Evolutionary conservation across 257 asterid genomes (phyloP).

Genomic region (Verbascum thapsus): DNA sequence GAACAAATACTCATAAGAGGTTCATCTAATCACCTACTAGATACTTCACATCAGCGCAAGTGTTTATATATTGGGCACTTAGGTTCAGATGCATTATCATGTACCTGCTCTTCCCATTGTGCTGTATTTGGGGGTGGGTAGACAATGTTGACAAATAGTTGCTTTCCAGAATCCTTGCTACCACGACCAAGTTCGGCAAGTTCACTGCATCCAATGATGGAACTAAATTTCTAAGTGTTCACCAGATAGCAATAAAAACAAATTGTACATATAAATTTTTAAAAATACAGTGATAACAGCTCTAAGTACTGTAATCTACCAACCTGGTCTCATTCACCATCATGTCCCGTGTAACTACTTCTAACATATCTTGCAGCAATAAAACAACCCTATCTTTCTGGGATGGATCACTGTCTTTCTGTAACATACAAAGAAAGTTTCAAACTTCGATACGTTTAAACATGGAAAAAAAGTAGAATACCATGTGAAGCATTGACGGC

Average conservation of each 20-base stretch:
- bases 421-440: conserved; percentile 36
- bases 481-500: background rate
- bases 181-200: conserved; percentile 78
- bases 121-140: conserved; percentile 87
- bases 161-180: conserved; percentile 84
- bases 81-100: conserved; percentile 19
- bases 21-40: conserved; percentile 21
- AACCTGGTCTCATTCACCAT: conserved; percentile 89
- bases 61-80: conserved; percentile 5
- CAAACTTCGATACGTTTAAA: conserved; percentile 18
- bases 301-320: conserved; percentile 35
- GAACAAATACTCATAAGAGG: conserved; percentile 23
- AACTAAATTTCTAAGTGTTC: conserved; percentile 23
- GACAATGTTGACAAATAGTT: conserved; percentile 72
- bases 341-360: conserved; percentile 92
- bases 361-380: conserved; percentile 91
- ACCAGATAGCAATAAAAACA: conserved; percentile 20
- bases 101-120: conserved; percentile 98
- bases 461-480: conserved; percentile 20
- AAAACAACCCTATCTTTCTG: conserved; percentile 78
- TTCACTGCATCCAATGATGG: conserved; percentile 56
- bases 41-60: background rate
- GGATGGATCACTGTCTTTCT: conserved; percentile 80
- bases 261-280: background rate
- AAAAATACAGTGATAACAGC: background rate